A percentile compares a stretch with the other conserved stretches of the same genome.
These are phyloP conservation scores for Eimeria necatrix DNA, from an alignment of 169 alveolate genomes.

Conservation along the genomic window DNA sequence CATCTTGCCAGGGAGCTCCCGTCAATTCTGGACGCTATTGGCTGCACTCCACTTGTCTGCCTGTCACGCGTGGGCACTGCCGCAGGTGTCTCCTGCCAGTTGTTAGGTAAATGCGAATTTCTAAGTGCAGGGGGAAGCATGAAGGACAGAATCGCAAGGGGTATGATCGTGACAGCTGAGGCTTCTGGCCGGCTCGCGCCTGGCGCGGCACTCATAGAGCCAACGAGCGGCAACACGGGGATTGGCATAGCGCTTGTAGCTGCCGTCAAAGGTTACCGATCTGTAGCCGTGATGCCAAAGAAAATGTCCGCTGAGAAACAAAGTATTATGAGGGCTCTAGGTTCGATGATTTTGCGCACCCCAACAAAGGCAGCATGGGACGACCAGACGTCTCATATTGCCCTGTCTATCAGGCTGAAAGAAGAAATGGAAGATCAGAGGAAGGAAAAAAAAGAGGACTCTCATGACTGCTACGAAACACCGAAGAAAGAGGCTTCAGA, in stretches of 20 bases:
- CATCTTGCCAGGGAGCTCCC: constrained; percentile 63
- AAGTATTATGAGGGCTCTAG: constrained; percentile 91
- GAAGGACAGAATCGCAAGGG: constrained; percentile 92
- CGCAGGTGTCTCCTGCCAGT: constrained; percentile 89
- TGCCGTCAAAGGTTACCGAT: constrained; percentile 93
- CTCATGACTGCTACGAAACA: not conserved
- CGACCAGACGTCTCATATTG: constrained; percentile 91
- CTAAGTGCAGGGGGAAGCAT: constrained; percentile 91
- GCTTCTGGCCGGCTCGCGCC: constrained; percentile 89
- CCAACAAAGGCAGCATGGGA: constrained; percentile 95
- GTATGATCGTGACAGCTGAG: constrained; percentile 95
- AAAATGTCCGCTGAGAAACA: constrained; percentile 95
- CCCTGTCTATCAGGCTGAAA: constrained; percentile 88
- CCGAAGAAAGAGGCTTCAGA: not conserved
- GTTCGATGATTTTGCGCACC: constrained; percentile 94
- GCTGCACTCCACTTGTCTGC: constrained; percentile 94
- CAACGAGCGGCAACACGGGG: constrained; percentile 97
- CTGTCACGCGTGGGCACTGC: constrained; percentile 89
- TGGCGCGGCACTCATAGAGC: constrained; percentile 94
- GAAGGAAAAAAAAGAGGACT: not conserved
- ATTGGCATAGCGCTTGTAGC: constrained; percentile 94
- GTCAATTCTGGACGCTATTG: constrained; percentile 84
- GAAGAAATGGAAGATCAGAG: constrained; percentile 85
- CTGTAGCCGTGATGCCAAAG: constrained; percentile 93
- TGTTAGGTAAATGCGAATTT: constrained; percentile 94